Evolutionary conservation across 2,329 filamentous ascomycete species (phyloP).

Genomic region (Alternaria postmessia): DNA sequence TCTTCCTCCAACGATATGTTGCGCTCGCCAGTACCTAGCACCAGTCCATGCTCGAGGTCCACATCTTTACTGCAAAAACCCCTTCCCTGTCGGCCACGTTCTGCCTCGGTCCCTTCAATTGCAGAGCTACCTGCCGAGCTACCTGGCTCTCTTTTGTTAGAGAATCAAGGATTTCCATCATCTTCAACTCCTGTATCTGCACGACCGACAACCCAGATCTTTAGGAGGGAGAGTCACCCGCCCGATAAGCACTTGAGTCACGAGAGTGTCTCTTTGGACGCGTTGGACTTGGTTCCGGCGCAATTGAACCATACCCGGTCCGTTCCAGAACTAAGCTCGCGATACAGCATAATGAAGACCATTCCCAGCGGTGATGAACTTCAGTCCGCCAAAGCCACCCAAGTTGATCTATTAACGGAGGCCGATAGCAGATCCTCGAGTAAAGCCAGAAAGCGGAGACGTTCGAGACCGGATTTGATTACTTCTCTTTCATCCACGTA

Average conservation of each 20-base stretch:
- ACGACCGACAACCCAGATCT: slow-evolving; percentile 20
- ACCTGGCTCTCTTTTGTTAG: slow-evolving; percentile 40
- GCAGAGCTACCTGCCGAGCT: slow-evolving; percentile 45
- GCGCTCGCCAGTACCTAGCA: slow-evolving; percentile 49
- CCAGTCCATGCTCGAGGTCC: slow-evolving; percentile 39
- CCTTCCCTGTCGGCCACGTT: slow-evolving; percentile 50
- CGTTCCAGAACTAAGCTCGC: slow-evolving; percentile 23
- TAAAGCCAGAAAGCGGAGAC: slow-evolving; percentile 30
- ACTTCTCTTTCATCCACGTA: slow-evolving; percentile 34
- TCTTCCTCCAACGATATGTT: slow-evolving; percentile 55
- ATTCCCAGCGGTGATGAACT: slow-evolving; percentile 35
- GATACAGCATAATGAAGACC: slow-evolving; percentile 37
- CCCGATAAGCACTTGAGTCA: slow-evolving; percentile 3
- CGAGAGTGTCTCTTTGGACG: slow-evolving; percentile 1
- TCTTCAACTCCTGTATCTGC: slow-evolving; percentile 20
- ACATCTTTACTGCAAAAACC: slow-evolving; percentile 43
- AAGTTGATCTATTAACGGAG: slow-evolving; percentile 30
- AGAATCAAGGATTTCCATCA: slow-evolving; percentile 46
- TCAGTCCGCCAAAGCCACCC: slow-evolving; percentile 24
- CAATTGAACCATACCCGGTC: slow-evolving; percentile 27
- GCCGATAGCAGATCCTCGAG: slow-evolving; percentile 36
- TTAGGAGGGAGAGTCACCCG: slow-evolving; percentile 20
- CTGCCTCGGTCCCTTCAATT: slow-evolving; percentile 51
- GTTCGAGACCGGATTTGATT: slow-evolving; percentile 28
- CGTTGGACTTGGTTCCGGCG: slow-evolving; percentile 16